Evolutionary conservation across 768 basidiomycete species (phyloP), one percentile per base, ranked within the genome.

Genomic region (Peribolospora kevripleyi): DNA sequence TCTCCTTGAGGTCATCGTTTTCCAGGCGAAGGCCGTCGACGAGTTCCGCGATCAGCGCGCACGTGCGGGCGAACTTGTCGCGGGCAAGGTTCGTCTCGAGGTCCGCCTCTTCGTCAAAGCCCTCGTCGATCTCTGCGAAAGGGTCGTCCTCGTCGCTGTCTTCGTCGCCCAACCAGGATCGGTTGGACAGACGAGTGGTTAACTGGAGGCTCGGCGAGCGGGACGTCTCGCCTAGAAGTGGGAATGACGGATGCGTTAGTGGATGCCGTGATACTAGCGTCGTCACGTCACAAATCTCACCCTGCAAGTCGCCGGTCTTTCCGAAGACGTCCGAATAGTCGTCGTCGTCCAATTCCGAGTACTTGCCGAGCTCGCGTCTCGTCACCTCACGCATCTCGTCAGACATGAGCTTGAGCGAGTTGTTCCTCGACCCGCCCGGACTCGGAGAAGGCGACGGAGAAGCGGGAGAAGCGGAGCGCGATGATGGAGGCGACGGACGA

Each of bases 241-340:
- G 25, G 25, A 25, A 25, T 25, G 25, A 25, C 25, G 25, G 25
- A 25, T 25, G 25, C 25, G 25, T 25, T 25, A 25, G 25, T 25
- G 1, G 25, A 25, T 1, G 25, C 25, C 25, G 25, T 25, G 25
- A 25, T 25, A 25, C 25, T 25, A 25, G 43, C 43, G 13, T 13
- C 43, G 7, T 45, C 43, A 7, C 43, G 13, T 45, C 43, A 13
- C 43, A 7, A 7, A 3, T 7, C 43, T 7, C 4, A 25, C 50
- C 49, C 40, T 2, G 7, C 39, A 25, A 4, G 25, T 7, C 14
- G 8, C 9, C 9, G 9, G 42, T 11, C 66, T 83, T 84, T 57
- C 77, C 86, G 67, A 97, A 91, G 7, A 95, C 79, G 65, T 93
- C 91, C 50, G 91, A 86, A 62, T 93, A 97, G 64, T 95, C 86